Evolutionary conservation across 441 rosid genomes (phyloP).

Genomic region (Metrosideros polymorpha): DNA sequence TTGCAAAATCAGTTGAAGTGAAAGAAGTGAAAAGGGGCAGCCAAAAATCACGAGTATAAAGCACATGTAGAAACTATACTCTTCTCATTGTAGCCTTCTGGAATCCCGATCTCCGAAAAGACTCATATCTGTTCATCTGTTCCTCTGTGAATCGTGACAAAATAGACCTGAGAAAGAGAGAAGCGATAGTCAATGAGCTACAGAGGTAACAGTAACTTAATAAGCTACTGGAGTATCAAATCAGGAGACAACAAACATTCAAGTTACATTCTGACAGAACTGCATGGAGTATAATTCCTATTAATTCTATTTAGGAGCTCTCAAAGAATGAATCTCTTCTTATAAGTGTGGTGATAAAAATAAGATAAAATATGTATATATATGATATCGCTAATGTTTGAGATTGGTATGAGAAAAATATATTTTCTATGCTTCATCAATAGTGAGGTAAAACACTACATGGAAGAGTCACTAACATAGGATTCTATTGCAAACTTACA

Average conservation of each 20-base stretch:
- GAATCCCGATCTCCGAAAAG: slow-evolving; percentile 90
- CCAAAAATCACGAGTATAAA: neutral
- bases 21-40: neutral
- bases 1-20: neutral
- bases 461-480: neutral
- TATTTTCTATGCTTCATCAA: neutral
- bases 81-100: slow-evolving; percentile 85
- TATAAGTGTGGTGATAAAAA: neutral
- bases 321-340: neutral
- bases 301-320: neutral
- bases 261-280: neutral
- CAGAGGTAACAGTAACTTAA: neutral
- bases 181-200: neutral
- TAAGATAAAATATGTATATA: neutral
- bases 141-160: slow-evolving; percentile 70
- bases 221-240: neutral
- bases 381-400: neutral
- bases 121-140: slow-evolving; percentile 88
- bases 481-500: neutral
- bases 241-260: neutral
- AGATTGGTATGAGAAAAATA: neutral
- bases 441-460: neutral
- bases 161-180: slow-evolving; percentile 37
- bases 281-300: neutral
- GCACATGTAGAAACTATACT: slow-evolving; percentile 16